phyloP scores from a whole-genome alignment of 2,329 filamentous ascomycete species.

The Stagonosporopsis vannaccii region DNA sequence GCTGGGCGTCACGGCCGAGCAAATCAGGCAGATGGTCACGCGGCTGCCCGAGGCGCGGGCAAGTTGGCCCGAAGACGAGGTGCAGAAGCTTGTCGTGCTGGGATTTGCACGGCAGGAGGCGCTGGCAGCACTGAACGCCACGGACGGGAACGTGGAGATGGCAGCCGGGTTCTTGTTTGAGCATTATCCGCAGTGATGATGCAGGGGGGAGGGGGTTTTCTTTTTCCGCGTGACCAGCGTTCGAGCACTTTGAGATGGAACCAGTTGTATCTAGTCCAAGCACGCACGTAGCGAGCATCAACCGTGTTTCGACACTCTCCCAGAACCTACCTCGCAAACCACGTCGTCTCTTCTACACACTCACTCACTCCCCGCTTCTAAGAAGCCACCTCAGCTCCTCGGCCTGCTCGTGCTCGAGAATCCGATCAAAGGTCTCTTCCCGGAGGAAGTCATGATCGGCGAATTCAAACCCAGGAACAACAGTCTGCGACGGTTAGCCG shows the following conservation, averaged over 20 bases:
- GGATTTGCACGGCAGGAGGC: conserved; percentile 57
- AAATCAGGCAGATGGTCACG: conserved; percentile 44
- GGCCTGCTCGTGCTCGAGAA: conserved; percentile 60
- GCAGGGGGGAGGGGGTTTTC: no score
- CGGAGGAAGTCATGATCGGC: conserved; percentile 71
- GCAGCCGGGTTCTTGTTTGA: conserved; percentile 58
- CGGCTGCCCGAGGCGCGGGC: conserved; percentile 40
- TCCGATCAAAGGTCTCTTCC: conserved; percentile 52
- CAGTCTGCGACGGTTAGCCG: conserved; percentile 60
- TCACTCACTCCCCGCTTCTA: conserved; percentile 28
- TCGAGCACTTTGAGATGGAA: background rate
- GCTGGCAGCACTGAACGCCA: conserved; percentile 57
- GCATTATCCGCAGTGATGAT: conserved; percentile 31
- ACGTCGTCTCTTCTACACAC: background rate
- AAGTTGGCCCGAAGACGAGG: conserved; percentile 52
- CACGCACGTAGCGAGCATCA: background rate
- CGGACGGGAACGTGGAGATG: conserved; percentile 58
- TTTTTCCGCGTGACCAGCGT: background rate
- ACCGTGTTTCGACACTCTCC: background rate
- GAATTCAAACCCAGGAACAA: conserved; percentile 72
- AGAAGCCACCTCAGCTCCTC: conserved; percentile 57
- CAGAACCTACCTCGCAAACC: background rate
- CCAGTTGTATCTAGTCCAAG: background rate
- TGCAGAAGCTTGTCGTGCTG: conserved; percentile 54
- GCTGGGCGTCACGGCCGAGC: conserved; percentile 38